A percentile compares a stretch with the other conserved stretches of the same genome.
These are phyloP conservation scores for Hypoxylon perforatum DNA, from an alignment of 495 filamentous ascomycete species.

Conservation along the genomic window DNA sequence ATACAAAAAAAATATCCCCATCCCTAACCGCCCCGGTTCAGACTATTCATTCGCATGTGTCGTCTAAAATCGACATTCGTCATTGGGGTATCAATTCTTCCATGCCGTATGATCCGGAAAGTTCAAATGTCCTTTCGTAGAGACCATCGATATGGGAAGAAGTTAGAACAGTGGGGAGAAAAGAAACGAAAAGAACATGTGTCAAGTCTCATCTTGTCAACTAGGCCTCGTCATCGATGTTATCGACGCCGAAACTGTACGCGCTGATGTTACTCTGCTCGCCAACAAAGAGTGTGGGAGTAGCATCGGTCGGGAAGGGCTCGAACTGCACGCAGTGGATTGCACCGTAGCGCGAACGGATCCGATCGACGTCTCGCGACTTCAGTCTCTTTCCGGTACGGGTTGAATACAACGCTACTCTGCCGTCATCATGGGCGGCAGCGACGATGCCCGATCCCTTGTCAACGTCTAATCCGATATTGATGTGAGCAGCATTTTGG, in stretches of 20 bases:
- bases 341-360: conserved; percentile 11
- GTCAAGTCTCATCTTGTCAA: neutral
- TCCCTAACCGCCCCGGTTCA: no score
- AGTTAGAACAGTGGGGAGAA: neutral
- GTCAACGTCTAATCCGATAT: conserved; percentile 53
- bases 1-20: no score
- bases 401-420: conserved; percentile 55
- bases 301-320: conserved; percentile 44
- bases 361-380: conserved; percentile 17
- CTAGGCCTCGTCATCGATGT: conserved; percentile 15
- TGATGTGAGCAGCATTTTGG: conserved; percentile 46
- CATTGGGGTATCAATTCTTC: no score
- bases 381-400: conserved; percentile 46
- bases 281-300: conserved; percentile 47
- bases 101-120: no score
- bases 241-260: conserved; percentile 43
- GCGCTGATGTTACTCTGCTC: conserved; percentile 33
- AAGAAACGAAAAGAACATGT: neutral
- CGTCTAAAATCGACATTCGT: no score
- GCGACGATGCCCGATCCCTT: conserved; percentile 49
- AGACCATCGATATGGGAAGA: no score
- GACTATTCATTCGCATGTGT: no score
- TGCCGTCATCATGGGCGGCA: conserved; percentile 55
- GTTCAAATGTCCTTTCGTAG: no score
- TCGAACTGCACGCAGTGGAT: conserved; percentile 47